Evolutionary conservation across 2,329 filamentous ascomycete species (phyloP).

Genomic region (Blumeria graminis): DNA sequence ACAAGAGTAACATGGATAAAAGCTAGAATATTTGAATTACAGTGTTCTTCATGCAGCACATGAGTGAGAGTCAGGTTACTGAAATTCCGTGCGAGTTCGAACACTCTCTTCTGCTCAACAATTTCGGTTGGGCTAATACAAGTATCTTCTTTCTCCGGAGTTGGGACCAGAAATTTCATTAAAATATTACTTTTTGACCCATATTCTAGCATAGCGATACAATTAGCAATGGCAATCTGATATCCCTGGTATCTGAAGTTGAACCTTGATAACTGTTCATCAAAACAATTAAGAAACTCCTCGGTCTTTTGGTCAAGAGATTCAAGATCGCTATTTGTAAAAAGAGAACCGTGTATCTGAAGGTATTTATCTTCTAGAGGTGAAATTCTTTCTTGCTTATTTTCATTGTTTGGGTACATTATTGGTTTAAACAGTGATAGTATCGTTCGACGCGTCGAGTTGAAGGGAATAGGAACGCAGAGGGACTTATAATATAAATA

Average conservation of each 20-base stretch:
- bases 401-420: slow-evolving; percentile 17
- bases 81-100: slow-evolving; percentile 8
- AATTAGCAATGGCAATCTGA: slow-evolving; percentile 28
- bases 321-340: slow-evolving; percentile 25
- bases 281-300: slow-evolving; percentile 28
- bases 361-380: slow-evolving; percentile 36
- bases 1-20: slow-evolving; percentile 13
- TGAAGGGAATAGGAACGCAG: slow-evolving; percentile 32
- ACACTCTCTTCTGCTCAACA: slow-evolving; percentile 2
- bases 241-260: slow-evolving; percentile 19
- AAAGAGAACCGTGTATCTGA: slow-evolving; percentile 37
- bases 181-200: slow-evolving; percentile 11
- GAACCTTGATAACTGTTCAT: slow-evolving; percentile 29
- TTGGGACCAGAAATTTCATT: slow-evolving; percentile 8
- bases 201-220: slow-evolving; percentile 13
- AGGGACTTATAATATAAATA: slow-evolving; percentile 50
- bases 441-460: slow-evolving; percentile 43
- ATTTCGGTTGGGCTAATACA: neutral
- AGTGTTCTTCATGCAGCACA: slow-evolving; percentile 8
- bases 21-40: slow-evolving; percentile 12
- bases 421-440: slow-evolving; percentile 43
- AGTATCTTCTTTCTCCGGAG: slow-evolving; percentile 3
- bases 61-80: slow-evolving; percentile 7
- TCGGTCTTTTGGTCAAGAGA: slow-evolving; percentile 21
- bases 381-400: slow-evolving; percentile 17